Evolutionary conservation across 257 asterid species (phyloP).

Genomic region (Lithospermum erythrorhizon): DNA sequence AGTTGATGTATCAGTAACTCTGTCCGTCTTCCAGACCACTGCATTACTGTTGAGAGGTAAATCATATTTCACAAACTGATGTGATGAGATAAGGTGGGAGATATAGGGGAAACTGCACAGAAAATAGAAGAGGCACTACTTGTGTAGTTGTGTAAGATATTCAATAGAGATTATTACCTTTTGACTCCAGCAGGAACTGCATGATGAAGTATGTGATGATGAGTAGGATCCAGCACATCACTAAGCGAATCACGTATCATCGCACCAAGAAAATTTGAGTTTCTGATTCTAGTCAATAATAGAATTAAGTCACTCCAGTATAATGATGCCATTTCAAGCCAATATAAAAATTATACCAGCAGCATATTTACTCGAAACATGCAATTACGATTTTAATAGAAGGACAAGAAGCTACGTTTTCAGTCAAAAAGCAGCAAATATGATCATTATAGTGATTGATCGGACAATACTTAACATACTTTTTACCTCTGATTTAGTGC

Average conservation of each 20-base stretch:
- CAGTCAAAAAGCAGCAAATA: background rate
- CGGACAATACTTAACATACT: slow-evolving; percentile 1
- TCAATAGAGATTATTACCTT: slow-evolving; percentile 42
- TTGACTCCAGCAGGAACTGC: slow-evolving; percentile 71
- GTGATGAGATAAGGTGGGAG: slow-evolving; percentile 4
- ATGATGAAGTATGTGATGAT: slow-evolving; percentile 71
- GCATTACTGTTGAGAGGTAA: slow-evolving; percentile 43
- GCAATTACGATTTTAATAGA: background rate
- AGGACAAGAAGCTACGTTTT: background rate
- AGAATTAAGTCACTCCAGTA: background rate
- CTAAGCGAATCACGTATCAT: slow-evolving; percentile 67
- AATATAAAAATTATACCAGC: background rate
- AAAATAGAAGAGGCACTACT: background rate
- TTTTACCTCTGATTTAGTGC: slow-evolving; percentile 60
- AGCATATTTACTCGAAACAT: background rate
- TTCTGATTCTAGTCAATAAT: slow-evolving; percentile 33
- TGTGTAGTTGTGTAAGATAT: background rate
- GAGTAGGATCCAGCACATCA: slow-evolving; percentile 68
- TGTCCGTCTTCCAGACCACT: slow-evolving; percentile 53
- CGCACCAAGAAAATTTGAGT: slow-evolving; percentile 63
- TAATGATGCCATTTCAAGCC: background rate
- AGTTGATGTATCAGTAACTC: slow-evolving; percentile 33
- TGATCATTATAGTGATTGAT: background rate
- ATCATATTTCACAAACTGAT: slow-evolving; percentile 5
- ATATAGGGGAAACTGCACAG: background rate